phyloP scores from a whole-genome alignment of 305 asterid species.

The Rubia tinctorum region DNA sequence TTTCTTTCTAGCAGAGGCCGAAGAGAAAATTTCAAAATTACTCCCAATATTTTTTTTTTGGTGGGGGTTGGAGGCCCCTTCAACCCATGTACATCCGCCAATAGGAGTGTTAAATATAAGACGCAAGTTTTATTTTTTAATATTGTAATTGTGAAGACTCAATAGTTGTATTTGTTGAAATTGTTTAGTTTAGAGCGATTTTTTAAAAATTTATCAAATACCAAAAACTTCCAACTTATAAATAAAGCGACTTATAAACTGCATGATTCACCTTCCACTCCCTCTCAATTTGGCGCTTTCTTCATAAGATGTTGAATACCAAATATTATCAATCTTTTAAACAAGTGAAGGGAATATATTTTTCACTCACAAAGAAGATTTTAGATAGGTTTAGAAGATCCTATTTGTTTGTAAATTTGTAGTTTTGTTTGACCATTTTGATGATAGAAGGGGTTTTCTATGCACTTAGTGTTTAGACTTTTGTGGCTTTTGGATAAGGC shows the following conservation, averaged over 20 bases:
- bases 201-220: too few relatives aligned
- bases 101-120: neutral
- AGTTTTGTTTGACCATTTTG: neutral
- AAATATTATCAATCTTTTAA: neutral
- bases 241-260: too few relatives aligned
- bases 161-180: too few relatives aligned
- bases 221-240: too few relatives aligned
- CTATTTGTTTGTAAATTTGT: neutral
- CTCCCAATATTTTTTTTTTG: too few relatives aligned
- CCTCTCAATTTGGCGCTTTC: slow-evolving; percentile 1
- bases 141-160: neutral
- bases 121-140: neutral
- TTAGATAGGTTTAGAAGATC: slow-evolving; percentile 21
- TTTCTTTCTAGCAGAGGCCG: too few relatives aligned
- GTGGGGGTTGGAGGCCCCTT: too few relatives aligned
- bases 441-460: neutral
- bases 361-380: slow-evolving; percentile 5
- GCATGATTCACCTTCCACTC: neutral
- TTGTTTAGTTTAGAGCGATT: too few relatives aligned
- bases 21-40: too few relatives aligned
- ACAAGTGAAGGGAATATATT: neutral
- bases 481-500: neutral
- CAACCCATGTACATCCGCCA: too few relatives aligned
- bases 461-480: neutral
- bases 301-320: neutral